Evolutionary conservation across 495 filamentous ascomycete species (phyloP).

Genomic region (Aspergillus kassunensis): DNA sequence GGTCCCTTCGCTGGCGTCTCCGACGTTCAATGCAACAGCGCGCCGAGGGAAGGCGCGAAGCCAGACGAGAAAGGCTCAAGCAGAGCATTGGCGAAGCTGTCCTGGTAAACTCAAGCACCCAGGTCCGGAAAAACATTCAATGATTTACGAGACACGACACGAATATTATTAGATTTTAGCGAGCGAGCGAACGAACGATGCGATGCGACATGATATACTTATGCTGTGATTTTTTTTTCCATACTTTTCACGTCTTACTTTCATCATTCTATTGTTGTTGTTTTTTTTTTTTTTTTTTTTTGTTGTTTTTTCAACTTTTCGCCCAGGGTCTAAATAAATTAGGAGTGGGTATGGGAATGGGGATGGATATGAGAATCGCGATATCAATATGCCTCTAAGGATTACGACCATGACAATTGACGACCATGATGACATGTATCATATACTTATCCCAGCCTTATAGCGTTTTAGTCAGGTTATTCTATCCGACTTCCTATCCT

Average conservation of each 20-base stretch:
- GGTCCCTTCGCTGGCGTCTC: conserved; percentile 49
- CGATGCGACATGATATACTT: conserved; percentile 18
- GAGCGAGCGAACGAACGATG: background rate
- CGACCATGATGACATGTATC: conserved; percentile 3
- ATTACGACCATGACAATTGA: conserved; percentile 6
- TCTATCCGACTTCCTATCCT: conserved; percentile 10
- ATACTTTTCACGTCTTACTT: conserved; percentile 1
- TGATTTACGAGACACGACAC: conserved; percentile 6
- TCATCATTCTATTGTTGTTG: background rate
- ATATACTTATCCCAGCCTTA: background rate
- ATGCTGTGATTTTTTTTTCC: conserved; percentile 19
- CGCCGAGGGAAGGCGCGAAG: conserved; percentile 54
- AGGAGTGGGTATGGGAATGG: no score
- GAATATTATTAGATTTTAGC: conserved; percentile 3
- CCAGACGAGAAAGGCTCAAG: conserved; percentile 59
- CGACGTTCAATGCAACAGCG: conserved; percentile 57
- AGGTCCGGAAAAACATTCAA: conserved; percentile 6
- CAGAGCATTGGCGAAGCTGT: conserved; percentile 56
- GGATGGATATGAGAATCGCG: no score
- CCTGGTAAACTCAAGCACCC: conserved; percentile 31
- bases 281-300: no score
- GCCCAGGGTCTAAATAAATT: no score
- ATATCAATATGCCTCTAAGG: background rate
- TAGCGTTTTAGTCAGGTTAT: background rate
- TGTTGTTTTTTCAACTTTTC: no score